A percentile compares a stretch with the other conserved stretches of the same genome.
phyloP scores from a whole-genome alignment of 2,329 filamentous ascomycete species.

The Epichloe aotearoae region DNA sequence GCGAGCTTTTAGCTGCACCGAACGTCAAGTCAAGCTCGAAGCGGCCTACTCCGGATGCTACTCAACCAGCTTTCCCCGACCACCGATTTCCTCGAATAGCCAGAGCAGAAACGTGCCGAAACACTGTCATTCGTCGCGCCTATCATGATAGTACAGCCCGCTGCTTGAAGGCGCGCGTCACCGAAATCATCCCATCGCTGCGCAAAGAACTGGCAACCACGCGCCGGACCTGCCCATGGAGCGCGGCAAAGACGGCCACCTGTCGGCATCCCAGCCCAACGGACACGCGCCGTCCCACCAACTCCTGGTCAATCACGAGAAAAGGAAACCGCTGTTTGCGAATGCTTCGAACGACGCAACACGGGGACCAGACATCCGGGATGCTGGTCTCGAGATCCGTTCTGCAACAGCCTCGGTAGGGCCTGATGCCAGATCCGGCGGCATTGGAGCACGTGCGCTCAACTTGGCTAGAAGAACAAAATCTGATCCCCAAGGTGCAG shows the following conservation, averaged over 20 bases:
- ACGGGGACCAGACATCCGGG: conserved; percentile 9
- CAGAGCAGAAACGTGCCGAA: neutral
- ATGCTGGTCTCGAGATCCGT: neutral
- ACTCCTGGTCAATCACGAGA: conserved; percentile 26
- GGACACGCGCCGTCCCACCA: conserved; percentile 8
- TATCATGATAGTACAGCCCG: conserved; percentile 2
- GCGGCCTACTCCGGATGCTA: neutral
- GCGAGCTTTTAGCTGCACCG: neutral
- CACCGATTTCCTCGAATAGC: neutral
- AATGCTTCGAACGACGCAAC: conserved; percentile 12
- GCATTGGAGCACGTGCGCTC: neutral
- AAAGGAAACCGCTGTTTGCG: conserved; percentile 28
- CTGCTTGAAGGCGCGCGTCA: conserved; percentile 5
- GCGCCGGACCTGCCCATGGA: conserved; percentile 4
- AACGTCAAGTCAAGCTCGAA: neutral
- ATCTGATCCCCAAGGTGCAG: conserved; percentile 13
- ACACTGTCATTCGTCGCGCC: neutral
- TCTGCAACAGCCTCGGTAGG: neutral
- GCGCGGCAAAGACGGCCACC: neutral
- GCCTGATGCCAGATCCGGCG: conserved; percentile 5
- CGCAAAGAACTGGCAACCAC: neutral
- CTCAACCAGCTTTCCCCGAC: neutral
- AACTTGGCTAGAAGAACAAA: conserved; percentile 11
- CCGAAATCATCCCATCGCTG: neutral
- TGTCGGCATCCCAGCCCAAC: neutral